Percentiles rank a stretch among this genome's conserved stretches.
phyloP scores from a whole-genome alignment of 2,329 filamentous ascomycete genomes.

The Fonsecaea monophora region DNA sequence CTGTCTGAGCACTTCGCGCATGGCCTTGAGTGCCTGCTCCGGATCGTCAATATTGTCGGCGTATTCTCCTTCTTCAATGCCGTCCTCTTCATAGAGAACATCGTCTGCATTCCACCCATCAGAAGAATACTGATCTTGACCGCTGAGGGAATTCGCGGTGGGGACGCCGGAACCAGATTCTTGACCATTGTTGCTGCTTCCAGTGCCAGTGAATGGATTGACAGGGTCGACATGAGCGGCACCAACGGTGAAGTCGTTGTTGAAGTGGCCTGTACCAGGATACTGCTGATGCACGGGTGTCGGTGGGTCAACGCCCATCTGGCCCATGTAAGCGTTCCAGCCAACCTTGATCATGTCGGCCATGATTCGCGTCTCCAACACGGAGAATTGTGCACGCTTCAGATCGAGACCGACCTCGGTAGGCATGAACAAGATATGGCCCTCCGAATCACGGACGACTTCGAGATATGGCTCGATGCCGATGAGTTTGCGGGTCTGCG shows the following conservation, averaged over 20 bases:
- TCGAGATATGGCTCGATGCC: conserved; percentile 27
- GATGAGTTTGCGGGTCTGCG: conserved; percentile 20
- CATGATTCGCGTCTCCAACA: conserved; percentile 29
- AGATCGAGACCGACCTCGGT: conserved; percentile 26
- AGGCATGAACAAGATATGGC: conserved; percentile 28
- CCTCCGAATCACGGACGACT: conserved; percentile 25
- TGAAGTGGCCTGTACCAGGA: background rate
- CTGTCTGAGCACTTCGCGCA: conserved; percentile 6
- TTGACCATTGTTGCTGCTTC: conserved; percentile 1
- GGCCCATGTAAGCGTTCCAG: conserved; percentile 27
- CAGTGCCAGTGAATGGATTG: background rate
- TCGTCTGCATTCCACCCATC: background rate
- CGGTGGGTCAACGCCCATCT: conserved; percentile 11
- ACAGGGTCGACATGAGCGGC: background rate
- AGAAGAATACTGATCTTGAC: background rate
- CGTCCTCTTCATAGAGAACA: background rate
- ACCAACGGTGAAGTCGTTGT: background rate
- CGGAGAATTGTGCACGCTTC: conserved; percentile 25
- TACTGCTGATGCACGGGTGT: background rate
- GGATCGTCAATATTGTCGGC: conserved; percentile 17
- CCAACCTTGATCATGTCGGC: conserved; percentile 25
- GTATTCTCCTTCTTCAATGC: background rate
- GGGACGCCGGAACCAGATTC: background rate
- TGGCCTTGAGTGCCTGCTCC: conserved; percentile 4
- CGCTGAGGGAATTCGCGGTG: background rate